Evolutionary conservation across 805 yeast species (phyloP).

Genomic region (Candida lessepsii): DNA sequence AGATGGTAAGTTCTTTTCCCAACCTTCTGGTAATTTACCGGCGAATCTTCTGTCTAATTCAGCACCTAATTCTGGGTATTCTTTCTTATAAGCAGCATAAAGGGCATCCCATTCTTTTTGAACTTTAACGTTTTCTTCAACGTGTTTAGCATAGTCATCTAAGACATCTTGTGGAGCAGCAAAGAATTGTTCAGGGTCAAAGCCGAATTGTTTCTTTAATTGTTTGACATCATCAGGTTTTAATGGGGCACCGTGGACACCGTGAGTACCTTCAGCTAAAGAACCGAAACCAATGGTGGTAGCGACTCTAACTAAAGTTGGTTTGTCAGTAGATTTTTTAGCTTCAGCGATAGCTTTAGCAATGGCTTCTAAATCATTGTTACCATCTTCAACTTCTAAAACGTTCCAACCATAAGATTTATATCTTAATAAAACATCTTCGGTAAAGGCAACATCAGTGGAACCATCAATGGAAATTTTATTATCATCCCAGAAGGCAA

Average conservation of each 20-base stretch:
- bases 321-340: slow-evolving; percentile 71
- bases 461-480: slow-evolving; percentile 95
- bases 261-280: slow-evolving; percentile 74
- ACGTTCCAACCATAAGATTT: slow-evolving; percentile 95
- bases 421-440: slow-evolving; percentile 81
- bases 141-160: slow-evolving; percentile 59
- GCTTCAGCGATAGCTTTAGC: slow-evolving; percentile 77
- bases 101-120: slow-evolving; percentile 75
- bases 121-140: slow-evolving; percentile 59
- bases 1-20: slow-evolving; percentile 76
- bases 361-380: slow-evolving; percentile 72
- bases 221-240: slow-evolving; percentile 90
- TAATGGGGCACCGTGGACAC: slow-evolving; percentile 96
- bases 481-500: slow-evolving; percentile 96
- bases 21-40: slow-evolving; percentile 76
- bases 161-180: slow-evolving; percentile 81
- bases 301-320: slow-evolving; percentile 82
- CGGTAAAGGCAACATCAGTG: slow-evolving; percentile 88
- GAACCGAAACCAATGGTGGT: slow-evolving; percentile 97
- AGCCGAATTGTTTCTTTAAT: slow-evolving; percentile 80
- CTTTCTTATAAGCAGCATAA: slow-evolving; percentile 57
- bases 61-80: slow-evolving; percentile 76
- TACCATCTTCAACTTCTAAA: slow-evolving; percentile 72
- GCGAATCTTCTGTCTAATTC: slow-evolving; percentile 77
- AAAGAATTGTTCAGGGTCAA: slow-evolving; percentile 81